Evolutionary conservation across 1,139 yeast genomes (phyloP).

Genomic region (Pichia sp.): DNA sequence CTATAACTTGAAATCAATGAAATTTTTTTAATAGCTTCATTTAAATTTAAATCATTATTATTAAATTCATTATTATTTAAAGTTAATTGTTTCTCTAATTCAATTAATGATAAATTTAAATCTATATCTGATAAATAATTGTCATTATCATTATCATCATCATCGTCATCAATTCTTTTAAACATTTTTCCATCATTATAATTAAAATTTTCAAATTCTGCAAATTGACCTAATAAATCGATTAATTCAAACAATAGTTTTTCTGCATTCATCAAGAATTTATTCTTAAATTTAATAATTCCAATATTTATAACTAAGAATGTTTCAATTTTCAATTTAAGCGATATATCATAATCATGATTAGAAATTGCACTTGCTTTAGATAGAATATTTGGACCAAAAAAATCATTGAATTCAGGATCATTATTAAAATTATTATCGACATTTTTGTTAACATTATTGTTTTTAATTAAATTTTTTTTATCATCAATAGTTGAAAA

Average conservation of each 20-base stretch:
- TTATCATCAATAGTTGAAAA: too few species aligned
- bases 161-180: not conserved
- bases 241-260: conserved; percentile 14
- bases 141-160: conserved; percentile 4
- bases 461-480: too few species aligned
- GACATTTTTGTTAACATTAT: too few species aligned
- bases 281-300: conserved; percentile 18
- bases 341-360: conserved; percentile 5
- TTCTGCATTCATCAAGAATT: conserved; percentile 20
- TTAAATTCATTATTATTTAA: not conserved
- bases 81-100: not conserved
- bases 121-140: not conserved
- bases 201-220: conserved; percentile 10
- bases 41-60: too few species aligned
- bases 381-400: conserved; percentile 12
- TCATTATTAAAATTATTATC: too few species aligned
- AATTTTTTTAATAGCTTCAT: conserved; percentile 6
- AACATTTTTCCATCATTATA: conserved; percentile 4
- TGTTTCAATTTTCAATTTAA: conserved; percentile 22
- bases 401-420: conserved; percentile 12
- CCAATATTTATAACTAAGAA: conserved; percentile 21
- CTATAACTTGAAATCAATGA: conserved; percentile 9
- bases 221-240: conserved; percentile 14
- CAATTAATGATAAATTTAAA: not conserved
- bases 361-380: conserved; percentile 8